Evolutionary conservation across 768 basidiomycete genomes (phyloP).

Genomic region (Rhizopogon roseolus): DNA sequence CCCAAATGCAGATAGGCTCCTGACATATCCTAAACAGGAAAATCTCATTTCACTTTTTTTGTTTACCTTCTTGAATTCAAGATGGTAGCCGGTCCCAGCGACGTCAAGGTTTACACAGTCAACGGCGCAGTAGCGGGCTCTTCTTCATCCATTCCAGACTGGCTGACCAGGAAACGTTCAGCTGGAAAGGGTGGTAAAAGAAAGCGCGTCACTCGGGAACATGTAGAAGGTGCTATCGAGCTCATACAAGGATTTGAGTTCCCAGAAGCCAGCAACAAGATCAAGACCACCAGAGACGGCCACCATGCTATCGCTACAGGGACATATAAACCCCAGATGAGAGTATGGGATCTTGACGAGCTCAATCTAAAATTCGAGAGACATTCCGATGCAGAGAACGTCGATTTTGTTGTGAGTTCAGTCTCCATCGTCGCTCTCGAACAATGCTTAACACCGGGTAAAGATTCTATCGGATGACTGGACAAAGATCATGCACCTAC

Average conservation of each 20-base stretch:
- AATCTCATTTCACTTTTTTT: too few relatives aligned
- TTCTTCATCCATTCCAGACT: conserved; percentile 90
- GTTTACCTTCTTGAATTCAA: too few relatives aligned
- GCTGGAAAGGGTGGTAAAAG: conserved; percentile 51
- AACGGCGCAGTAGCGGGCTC: conserved; percentile 88
- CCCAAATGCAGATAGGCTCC: too few relatives aligned
- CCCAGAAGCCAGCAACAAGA: conserved; percentile 89
- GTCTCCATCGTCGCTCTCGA: conserved; percentile 19
- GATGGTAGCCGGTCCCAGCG: conserved; percentile 32
- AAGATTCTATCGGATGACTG: conserved; percentile 96
- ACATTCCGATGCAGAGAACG: conserved; percentile 94
- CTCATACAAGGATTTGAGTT: conserved; percentile 97
- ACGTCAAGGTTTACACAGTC: conserved; percentile 90
- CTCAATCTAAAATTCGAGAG: conserved; percentile 93
- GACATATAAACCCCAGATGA: conserved; percentile 95
- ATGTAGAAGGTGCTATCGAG: conserved; percentile 80
- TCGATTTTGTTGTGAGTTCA: conserved; percentile 92
- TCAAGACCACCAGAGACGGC: conserved; percentile 89
- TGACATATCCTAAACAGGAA: too few relatives aligned
- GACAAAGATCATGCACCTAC: conserved; percentile 97
- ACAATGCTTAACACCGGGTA: conserved; percentile 2
- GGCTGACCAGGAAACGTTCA: conserved; percentile 75
- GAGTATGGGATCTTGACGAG: conserved; percentile 92
- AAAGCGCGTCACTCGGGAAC: conserved; percentile 64
- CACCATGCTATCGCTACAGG: conserved; percentile 92